Evolutionary conservation across 169 alveolate genomes (phyloP).

Genomic region (Plasmodium knowlesi): DNA sequence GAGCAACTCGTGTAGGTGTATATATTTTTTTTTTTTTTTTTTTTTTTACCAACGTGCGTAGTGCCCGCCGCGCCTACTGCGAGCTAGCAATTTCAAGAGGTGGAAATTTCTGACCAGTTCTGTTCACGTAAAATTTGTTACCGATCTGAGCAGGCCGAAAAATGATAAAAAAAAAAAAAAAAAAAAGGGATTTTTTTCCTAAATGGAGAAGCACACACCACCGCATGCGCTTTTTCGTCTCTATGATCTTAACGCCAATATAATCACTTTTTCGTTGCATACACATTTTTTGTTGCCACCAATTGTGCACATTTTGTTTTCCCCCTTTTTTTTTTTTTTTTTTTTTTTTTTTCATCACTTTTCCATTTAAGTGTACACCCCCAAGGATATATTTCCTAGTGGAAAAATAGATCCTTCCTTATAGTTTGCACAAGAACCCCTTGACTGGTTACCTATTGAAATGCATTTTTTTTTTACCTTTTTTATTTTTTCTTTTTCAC

Average conservation of each 20-base stretch:
- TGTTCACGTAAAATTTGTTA: neutral
- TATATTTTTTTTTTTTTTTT: no score
- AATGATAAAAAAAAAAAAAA: neutral
- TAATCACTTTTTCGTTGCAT: neutral
- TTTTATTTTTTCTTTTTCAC: neutral
- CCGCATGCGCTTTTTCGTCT: neutral
- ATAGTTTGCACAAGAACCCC: neutral
- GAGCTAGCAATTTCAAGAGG: neutral
- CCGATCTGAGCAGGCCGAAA: neutral
- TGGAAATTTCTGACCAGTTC: neutral
- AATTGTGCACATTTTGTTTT: neutral
- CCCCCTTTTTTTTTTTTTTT: neutral
- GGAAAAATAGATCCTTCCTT: neutral
- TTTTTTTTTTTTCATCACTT: neutral
- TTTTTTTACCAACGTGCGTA: neutral
- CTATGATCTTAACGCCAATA: neutral
- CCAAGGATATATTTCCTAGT: neutral
- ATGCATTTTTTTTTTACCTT: neutral
- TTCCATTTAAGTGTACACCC: neutral
- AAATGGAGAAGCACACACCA: neutral
- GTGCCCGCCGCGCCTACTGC: neutral
- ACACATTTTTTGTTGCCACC: neutral
- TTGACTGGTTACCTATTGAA: neutral
- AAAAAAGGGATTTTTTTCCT: neutral
- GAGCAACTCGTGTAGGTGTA: neutral